Percentiles rank a stretch among this genome's conserved stretches.
Conservation (phyloP, 495 filamentous ascomycete species). For the Aspergillus hancockii region DNA sequence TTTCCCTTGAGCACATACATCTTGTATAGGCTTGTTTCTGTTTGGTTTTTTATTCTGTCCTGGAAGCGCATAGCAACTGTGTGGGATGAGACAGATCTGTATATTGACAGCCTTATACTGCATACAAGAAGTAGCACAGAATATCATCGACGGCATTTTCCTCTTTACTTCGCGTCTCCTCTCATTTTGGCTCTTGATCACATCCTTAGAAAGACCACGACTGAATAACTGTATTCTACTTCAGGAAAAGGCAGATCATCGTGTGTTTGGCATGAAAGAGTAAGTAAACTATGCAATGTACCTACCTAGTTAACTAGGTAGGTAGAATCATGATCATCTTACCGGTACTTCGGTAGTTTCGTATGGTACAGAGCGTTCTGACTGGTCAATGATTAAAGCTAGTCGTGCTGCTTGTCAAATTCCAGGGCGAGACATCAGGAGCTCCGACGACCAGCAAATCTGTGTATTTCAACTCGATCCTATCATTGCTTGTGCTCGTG, state of each 20-base stretch:
- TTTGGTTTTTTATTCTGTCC: background rate
- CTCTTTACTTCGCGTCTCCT: background rate
- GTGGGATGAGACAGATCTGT: background rate
- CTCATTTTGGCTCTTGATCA: no score
- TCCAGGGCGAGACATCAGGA: slow-evolving; percentile 60
- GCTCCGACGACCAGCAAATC: slow-evolving; percentile 61
- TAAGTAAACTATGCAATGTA: no score
- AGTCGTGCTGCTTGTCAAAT: slow-evolving; percentile 70
- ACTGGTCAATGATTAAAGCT: no score
- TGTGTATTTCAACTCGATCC: slow-evolving; percentile 69
- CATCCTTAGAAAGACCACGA: no score
- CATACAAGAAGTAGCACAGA: slow-evolving; percentile 8
- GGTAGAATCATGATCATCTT: no score
- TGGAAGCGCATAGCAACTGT: slow-evolving; percentile 2
- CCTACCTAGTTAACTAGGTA: no score
- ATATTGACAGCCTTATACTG: background rate
- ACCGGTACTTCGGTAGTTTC: no score
- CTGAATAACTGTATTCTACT: no score
- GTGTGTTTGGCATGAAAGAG: no score
- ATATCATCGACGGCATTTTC: background rate
- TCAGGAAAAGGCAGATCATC: no score
- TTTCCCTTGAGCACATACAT: background rate
- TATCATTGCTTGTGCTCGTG: slow-evolving; percentile 75
- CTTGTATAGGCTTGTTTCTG: slow-evolving; percentile 9
- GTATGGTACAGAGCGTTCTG: no score